Percentiles rank a stretch among this genome's conserved stretches.
Evolutionary conservation across 768 basidiomycete species (phyloP).

Genomic region (Solioccasus polychromus): DNA sequence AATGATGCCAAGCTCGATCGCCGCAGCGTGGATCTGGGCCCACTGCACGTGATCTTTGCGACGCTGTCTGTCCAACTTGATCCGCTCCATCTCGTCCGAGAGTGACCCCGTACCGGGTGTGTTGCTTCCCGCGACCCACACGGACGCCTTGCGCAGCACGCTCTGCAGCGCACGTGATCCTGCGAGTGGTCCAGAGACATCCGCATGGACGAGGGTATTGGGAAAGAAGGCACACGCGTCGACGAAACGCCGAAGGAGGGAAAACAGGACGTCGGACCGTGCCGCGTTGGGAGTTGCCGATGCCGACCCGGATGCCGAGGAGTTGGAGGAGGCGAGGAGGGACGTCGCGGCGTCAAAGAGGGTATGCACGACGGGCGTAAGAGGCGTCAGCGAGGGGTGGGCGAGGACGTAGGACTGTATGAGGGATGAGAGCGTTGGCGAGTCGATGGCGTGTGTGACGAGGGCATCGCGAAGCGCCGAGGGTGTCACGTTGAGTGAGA

Average conservation of each 20-base stretch:
- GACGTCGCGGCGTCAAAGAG: slow-evolving; percentile 49
- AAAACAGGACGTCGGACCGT: slow-evolving; percentile 9
- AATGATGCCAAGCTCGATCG: slow-evolving; percentile 57
- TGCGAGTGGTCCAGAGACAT: slow-evolving; percentile 51
- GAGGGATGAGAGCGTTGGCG: slow-evolving; percentile 49
- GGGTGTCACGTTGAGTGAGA: slow-evolving; percentile 29
- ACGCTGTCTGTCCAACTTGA: slow-evolving; percentile 56
- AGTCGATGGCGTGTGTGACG: slow-evolving; percentile 39
- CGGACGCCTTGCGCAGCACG: slow-evolving; percentile 54
- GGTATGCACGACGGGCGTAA: slow-evolving; percentile 48
- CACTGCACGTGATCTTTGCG: slow-evolving; percentile 65
- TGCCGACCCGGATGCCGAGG: slow-evolving; percentile 30
- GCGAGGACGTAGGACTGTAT: slow-evolving; percentile 48
- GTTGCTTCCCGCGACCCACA: slow-evolving; percentile 38
- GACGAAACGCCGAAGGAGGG: slow-evolving; percentile 45
- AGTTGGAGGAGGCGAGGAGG: slow-evolving; percentile 19
- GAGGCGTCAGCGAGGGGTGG: slow-evolving; percentile 48
- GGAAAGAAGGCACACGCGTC: slow-evolving; percentile 53
- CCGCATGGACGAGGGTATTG: slow-evolving; percentile 49
- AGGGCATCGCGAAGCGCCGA: slow-evolving; percentile 32
- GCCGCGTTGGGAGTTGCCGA: slow-evolving; percentile 17
- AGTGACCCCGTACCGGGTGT: slow-evolving; percentile 29
- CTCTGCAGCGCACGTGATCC: slow-evolving; percentile 58
- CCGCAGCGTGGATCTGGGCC: slow-evolving; percentile 64
- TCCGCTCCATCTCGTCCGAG: slow-evolving; percentile 61